These are phyloP conservation scores for Suhomyces bolitotheri DNA, from an alignment of 1,139 yeast species.

Conservation along the genomic window DNA sequence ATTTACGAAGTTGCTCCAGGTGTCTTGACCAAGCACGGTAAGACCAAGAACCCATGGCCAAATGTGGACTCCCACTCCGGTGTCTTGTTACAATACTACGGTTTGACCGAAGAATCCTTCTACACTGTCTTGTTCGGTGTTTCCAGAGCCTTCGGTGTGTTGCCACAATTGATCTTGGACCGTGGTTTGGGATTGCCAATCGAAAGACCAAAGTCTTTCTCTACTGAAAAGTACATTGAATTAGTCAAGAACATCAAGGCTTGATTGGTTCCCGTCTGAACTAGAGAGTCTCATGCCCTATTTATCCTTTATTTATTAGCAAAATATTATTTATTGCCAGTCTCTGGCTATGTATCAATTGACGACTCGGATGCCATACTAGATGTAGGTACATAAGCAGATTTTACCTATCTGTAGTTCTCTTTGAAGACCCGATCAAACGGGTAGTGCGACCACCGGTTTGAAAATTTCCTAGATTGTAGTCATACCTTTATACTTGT, in stretches of 20 bases:
- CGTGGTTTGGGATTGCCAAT: constrained; percentile 94
- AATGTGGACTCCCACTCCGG: constrained; percentile 98
- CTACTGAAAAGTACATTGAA: constrained; percentile 68
- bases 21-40: constrained; percentile 94
- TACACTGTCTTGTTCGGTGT: constrained; percentile 98
- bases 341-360: constrained; percentile 13
- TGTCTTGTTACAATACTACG: constrained; percentile 95
- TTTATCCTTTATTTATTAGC: constrained; percentile 16
- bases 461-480: constrained; percentile 3
- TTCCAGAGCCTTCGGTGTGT: constrained; percentile 95
- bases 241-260: constrained; percentile 52
- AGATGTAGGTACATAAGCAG: too few species aligned
- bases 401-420: background rate
- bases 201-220: constrained; percentile 97
- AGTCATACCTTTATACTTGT: too few species aligned
- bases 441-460: constrained; percentile 4
- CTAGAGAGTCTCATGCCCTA: constrained; percentile 10
- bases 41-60: constrained; percentile 99
- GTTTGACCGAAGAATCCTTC: constrained; percentile 91
- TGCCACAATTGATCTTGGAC: constrained; percentile 95
- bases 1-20: constrained; percentile 95
- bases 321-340: constrained; percentile 14
- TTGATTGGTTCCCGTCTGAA: constrained; percentile 11
- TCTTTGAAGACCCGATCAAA: too few species aligned
- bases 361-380: constrained; percentile 9